Evolutionary conservation across 352 stramenopile species (phyloP).

Genomic region (Phytophthora pseudosyringae): DNA sequence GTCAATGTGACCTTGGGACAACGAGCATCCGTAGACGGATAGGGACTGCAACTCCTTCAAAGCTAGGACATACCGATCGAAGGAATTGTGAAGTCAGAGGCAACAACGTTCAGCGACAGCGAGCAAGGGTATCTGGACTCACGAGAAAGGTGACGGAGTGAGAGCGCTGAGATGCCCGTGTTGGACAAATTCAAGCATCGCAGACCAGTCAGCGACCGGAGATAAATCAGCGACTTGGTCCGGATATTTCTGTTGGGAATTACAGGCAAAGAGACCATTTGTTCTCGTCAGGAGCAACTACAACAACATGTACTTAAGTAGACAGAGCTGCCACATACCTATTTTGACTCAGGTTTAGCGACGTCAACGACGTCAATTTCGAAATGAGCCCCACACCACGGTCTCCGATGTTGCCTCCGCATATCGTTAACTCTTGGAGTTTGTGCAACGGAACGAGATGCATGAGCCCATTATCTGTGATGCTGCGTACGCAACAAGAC

Average conservation of each 20-base stretch:
- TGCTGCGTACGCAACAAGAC: constrained; percentile 34
- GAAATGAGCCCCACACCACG: constrained; percentile 76
- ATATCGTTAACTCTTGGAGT: constrained; percentile 72
- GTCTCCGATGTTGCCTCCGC: constrained; percentile 70
- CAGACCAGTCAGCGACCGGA: constrained; percentile 63
- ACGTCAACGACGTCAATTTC: constrained; percentile 73
- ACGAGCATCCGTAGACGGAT: constrained; percentile 60
- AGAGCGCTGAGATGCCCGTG: constrained; percentile 69
- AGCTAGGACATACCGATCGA: constrained; percentile 31
- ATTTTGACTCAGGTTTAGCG: constrained; percentile 88
- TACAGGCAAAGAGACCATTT: neutral
- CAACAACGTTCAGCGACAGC: neutral
- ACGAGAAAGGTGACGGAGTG: constrained; percentile 76
- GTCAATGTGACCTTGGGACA: constrained; percentile 60
- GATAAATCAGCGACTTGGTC: constrained; percentile 64
- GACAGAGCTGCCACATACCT: constrained; percentile 30
- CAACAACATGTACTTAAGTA: too few relatives aligned
- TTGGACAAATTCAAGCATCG: constrained; percentile 81
- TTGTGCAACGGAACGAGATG: constrained; percentile 59
- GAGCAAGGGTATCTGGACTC: constrained; percentile 20
- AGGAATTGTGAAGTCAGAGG: constrained; percentile 6
- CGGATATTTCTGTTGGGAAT: constrained; percentile 65
- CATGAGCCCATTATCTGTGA: constrained; percentile 74
- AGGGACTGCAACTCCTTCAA: constrained; percentile 62
- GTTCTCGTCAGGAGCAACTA: too few relatives aligned